phyloP scores from a whole-genome alignment of 108 stramenopile species.

The Pseudonitzschia multistriata region DNA sequence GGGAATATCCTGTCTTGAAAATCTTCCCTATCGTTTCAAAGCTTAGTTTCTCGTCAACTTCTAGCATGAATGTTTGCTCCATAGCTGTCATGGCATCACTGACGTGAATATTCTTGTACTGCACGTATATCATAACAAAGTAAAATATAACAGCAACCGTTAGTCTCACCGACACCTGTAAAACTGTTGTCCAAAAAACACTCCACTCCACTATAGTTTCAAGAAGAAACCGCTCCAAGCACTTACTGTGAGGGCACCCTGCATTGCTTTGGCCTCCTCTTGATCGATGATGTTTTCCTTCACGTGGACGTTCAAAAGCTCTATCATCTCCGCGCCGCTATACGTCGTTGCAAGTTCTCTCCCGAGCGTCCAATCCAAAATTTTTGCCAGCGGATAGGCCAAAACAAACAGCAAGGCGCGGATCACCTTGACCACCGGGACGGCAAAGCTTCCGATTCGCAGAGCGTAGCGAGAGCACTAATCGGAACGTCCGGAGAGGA shows the following conservation, averaged over 20 bases:
- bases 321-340: constrained; percentile 81
- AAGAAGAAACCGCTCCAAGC: too few relatives aligned
- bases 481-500: background rate
- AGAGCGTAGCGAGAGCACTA: constrained; percentile 92
- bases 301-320: constrained; percentile 92
- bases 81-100: constrained; percentile 94
- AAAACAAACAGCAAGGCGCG: constrained; percentile 61
- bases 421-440: constrained; percentile 89
- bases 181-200: background rate
- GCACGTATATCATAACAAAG: background rate
- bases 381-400: constrained; percentile 72
- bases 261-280: constrained; percentile 91
- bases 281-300: constrained; percentile 76
- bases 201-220: too few relatives aligned
- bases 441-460: constrained; percentile 74
- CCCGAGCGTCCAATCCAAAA: constrained; percentile 77
- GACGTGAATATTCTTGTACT: constrained; percentile 64
- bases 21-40: constrained; percentile 92
- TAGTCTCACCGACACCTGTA: background rate
- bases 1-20: constrained; percentile 93
- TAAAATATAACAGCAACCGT: background rate
- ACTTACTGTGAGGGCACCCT: constrained; percentile 77
- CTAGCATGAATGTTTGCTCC: constrained; percentile 91
- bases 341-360: constrained; percentile 93
- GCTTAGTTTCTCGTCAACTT: constrained; percentile 81